Evolutionary conservation across 2,329 filamentous ascomycete species (phyloP), one percentile per base, ranked within the genome.

Genomic region (Cladophialophora carrionii): DNA sequence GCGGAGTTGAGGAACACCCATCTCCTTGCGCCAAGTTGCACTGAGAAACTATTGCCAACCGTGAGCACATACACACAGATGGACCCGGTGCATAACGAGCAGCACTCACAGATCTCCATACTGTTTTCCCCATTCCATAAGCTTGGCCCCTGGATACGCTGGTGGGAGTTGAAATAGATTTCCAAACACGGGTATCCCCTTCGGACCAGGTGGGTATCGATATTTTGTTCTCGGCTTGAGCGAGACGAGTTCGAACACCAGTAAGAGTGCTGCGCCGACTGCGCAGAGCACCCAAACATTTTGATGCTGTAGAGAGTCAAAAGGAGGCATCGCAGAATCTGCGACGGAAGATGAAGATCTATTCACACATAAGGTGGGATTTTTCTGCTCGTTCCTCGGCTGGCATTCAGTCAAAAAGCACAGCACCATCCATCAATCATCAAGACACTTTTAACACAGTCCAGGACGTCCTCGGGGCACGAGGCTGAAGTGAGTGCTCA

Each of bases 91-190:
- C 10, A 17, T 26, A 1, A 10, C 69, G 1, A 76, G 74, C 20
- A 82, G 71, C 62, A 77, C 76, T 72, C 77, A 82, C 4, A 82
- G 61, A n/a, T 82, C 79, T 41, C 81, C 81, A 69, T 80, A 81
- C 58, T 78, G 60, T 2, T 69, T 65, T 0, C 78, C 77, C 79
- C 79, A 82, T 43, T 57, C 55, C 9, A 53, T 31, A 22, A 59
- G 31, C 24, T 59, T 48, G 5, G 43, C 32, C n/a, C 55, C 48
- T 20, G 54, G 55, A 37, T 63, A 59, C 29, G 49, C 56, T 14
- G 61, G 61, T 12, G 61, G 61, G 3, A 59, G 22, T 22, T 63
- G 61, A 24, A 63, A 63, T 17, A 59, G 14, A 48, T 63, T 63
- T n/a, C 61, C 61, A 31, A 63, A 63, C 24, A 63, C 22, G 3